Evolutionary conservation across 768 basidiomycete genomes (phyloP), one percentile per base, ranked within the genome.

Genomic region (Gloeophyllum trabeum): DNA sequence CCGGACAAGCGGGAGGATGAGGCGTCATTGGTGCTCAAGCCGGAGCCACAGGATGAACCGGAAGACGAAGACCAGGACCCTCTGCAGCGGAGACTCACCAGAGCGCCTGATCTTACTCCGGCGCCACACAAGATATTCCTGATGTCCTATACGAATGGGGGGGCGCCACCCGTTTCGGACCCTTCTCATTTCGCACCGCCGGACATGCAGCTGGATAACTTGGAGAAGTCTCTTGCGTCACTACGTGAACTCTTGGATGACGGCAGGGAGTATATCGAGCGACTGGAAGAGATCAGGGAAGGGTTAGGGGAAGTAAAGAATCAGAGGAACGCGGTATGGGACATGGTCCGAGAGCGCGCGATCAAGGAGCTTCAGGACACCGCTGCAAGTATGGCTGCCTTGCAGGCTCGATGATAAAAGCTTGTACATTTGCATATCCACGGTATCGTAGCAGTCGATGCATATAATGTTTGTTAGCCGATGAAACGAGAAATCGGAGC

Each of bases 211-310:
- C 59, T 75, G 44, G 80, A 78, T 37, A 79, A 64, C 12, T 55
- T 91, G 43, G 85, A 89, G 54, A 88, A 85, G 55, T 77, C 81
- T 12, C 50, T 90, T 26, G 74, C 80, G 13, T 70, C 75, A 2
- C 60, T 91, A 41, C 75, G 82, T 40, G 89, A 92, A 50, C 64
- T 92, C 18, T 81, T 86, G 49, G 89, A 91, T 52, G 89, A 92
- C 51, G 83, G 82, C 4, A 68, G 86, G 35, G 89, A 91, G 58
- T 92, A 91, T 54, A 77, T 83, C 4, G 88, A 90, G 53, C 73
- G 88, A 21, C 60, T 92, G 42, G 75, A 84, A 52, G 89, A 92
- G 56, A 85, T 92, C 42, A 62, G 89, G 41, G 86, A 91, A 49
- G 76, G 77, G 2, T 57, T 91, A 43, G 89, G 89, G 4, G 79